phyloP scores from a whole-genome alignment of 345 rosid species.

The Linum trigynum region DNA sequence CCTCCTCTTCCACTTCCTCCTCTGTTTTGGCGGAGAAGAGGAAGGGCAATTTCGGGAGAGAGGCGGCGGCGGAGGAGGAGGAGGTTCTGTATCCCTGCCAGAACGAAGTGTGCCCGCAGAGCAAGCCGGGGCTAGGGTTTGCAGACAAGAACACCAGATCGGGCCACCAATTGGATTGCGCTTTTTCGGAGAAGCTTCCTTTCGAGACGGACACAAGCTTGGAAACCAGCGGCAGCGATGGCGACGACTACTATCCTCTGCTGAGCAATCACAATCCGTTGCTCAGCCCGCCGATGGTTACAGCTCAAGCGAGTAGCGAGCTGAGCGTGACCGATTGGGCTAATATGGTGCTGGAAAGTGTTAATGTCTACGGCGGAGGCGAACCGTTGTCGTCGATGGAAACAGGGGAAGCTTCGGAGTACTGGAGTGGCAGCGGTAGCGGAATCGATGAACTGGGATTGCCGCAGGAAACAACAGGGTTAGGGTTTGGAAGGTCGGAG shows the following conservation, averaged over 20 bases:
- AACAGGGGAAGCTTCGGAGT: conserved; percentile 13
- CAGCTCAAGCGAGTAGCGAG: neutral
- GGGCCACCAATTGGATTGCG: conserved; percentile 17
- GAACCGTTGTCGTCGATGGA: neutral
- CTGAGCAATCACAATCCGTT: no score
- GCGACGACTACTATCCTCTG: neutral
- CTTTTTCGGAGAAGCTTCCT: neutral
- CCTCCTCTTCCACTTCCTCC: no score
- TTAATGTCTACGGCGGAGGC: neutral
- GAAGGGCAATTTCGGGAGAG: conserved; percentile 11
- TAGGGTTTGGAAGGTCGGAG: conserved; percentile 6
- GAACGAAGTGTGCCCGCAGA: conserved; percentile 23
- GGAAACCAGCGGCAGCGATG: neutral
- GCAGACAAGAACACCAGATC: conserved; percentile 34
- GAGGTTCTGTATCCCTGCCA: conserved; percentile 24
- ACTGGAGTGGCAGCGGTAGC: conserved; percentile 8
- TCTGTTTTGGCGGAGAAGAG: conserved; percentile 1
- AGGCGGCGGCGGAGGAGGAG: conserved; percentile 1
- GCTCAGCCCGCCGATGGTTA: no score
- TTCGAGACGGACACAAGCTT: neutral
- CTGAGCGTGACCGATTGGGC: conserved; percentile 13
- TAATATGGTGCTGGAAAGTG: conserved; percentile 15
- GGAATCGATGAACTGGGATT: conserved; percentile 16
- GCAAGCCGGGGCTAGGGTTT: conserved; percentile 24
- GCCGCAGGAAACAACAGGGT: conserved; percentile 9